Conservation (phyloP, 441 rosid species). For the Pelargonium citronellum region DNA sequence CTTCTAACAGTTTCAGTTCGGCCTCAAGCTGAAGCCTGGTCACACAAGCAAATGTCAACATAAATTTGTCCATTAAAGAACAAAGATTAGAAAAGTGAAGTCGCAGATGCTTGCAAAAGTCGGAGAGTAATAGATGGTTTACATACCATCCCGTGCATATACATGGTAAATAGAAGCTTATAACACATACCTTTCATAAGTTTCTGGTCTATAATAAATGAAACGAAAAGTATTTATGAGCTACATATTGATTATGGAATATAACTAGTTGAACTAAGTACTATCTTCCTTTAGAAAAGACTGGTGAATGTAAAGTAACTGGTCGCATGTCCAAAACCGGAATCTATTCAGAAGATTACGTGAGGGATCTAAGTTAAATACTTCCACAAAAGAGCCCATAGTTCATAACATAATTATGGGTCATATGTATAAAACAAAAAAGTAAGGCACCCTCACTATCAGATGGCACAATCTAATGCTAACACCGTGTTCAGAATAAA, state of each 20-base stretch:
- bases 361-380: neutral
- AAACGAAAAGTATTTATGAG: constrained; percentile 57
- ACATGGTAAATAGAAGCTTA: constrained; percentile 37
- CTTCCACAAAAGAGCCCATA: neutral
- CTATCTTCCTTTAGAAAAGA: constrained; percentile 70
- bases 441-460: too few relatives aligned
- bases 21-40: constrained; percentile 90
- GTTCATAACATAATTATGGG: neutral
- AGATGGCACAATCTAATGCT: too few relatives aligned
- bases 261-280: constrained; percentile 62
- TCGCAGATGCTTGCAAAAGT: neutral
- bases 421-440: neutral
- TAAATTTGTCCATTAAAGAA: constrained; percentile 23
- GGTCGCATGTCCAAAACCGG: constrained; percentile 49
- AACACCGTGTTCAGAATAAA: too few relatives aligned
- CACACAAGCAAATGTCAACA: constrained; percentile 36
- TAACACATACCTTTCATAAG: constrained; percentile 76
- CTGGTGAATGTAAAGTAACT: constrained; percentile 67
- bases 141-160: constrained; percentile 29
- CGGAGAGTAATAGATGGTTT: constrained; percentile 14
- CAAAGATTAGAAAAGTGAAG: constrained; percentile 18
- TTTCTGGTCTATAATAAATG: constrained; percentile 67
- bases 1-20: constrained; percentile 78
- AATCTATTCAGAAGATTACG: neutral
- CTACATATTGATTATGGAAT: constrained; percentile 62